Base-by-base conservation (phyloP, 148 eudicot species). In the Rhododendron griersonianum region DNA sequence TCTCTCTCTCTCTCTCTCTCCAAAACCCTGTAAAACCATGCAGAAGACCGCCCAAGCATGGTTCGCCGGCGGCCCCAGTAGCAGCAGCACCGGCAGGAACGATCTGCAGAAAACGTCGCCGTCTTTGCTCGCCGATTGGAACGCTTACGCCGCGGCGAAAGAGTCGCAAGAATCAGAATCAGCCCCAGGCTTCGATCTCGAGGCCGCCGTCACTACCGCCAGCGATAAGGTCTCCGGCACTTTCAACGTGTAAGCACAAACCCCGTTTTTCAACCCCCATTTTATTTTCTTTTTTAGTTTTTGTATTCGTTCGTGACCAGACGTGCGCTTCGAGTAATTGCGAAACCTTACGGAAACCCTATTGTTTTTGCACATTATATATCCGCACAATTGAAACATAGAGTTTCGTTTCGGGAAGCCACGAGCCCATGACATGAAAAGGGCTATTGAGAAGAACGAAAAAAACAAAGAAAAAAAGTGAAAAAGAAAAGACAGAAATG, bases 41-140 rank as follows among this genome's bases (percentile, higher is more conserved):
- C 89, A 88, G n/a, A 93, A 91, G 84, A 87, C 92, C 59, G 93
- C 94, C 19, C 94, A 92, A 78, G 84, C 89, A 14, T 93, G 95
- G 95, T 93, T 93, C 87, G 51, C 92, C 10, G 95, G 92, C 19
- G 91, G 91, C 14, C 92, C 92, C 5, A 89, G 91, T 18, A 65
- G 10, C 30, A 65, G 30, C 25, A 85, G 53, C 30, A 76, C 7
- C 80, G 90, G 30, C 25, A 83, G 53, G 21, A 65, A 11, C 80
- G 89, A 87, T 75, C 91, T 81, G 33, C 86, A 86, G 71, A 81
- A 86, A 28, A 21, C 89, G 79, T 5, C 93, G 81, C 59, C 94
- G 51, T 93, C 95, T 48, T 87, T 93, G n/a, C 89, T 93, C 11
- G 93, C 93, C 44, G 95, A 93, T 41, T 93, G 95, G 94, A 93